Evolutionary conservation across 1,284 basidiomycete species (phyloP).

Genomic region (Mycena sp.): DNA sequence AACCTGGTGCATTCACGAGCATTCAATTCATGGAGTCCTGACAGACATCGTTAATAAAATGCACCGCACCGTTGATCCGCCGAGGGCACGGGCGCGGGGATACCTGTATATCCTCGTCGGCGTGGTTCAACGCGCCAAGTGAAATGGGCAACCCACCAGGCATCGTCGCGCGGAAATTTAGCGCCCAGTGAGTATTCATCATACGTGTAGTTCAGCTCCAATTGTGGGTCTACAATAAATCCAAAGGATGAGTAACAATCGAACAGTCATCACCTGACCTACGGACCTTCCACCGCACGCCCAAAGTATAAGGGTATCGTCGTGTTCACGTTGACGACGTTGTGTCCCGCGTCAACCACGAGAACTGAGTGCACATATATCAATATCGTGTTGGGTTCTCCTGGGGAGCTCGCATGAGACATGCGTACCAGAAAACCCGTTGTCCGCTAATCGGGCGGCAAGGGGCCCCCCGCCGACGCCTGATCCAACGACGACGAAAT

Average conservation of each 20-base stretch:
- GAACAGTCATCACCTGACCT: too few relatives aligned
- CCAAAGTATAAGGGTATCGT: slow-evolving; percentile 35
- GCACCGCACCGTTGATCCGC: slow-evolving; percentile 33
- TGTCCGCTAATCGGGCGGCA: slow-evolving; percentile 37
- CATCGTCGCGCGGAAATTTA: slow-evolving; percentile 30
- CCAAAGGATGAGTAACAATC: background rate
- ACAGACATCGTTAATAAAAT: background rate
- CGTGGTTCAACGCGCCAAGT: background rate
- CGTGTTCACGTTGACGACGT: slow-evolving; percentile 32
- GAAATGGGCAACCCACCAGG: slow-evolving; percentile 17
- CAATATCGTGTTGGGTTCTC: background rate
- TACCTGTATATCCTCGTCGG: slow-evolving; percentile 23
- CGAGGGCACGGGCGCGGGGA: slow-evolving; percentile 34
- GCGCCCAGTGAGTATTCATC: slow-evolving; percentile 34
- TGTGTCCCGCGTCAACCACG: slow-evolving; percentile 33
- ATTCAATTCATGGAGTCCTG: too few relatives aligned
- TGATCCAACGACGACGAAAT: slow-evolving; percentile 37
- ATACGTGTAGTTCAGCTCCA: slow-evolving; percentile 33
- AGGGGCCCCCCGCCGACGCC: slow-evolving; percentile 38
- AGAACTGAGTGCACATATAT: slow-evolving; percentile 31
- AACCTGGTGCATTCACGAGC: too few relatives aligned
- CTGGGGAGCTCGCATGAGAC: background rate
- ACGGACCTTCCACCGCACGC: slow-evolving; percentile 30
- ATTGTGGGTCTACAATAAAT: slow-evolving; percentile 26
- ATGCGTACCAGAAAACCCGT: slow-evolving; percentile 32